Conservation (phyloP, 2,329 filamentous ascomycete species). For the Colletotrichum sp. region DNA sequence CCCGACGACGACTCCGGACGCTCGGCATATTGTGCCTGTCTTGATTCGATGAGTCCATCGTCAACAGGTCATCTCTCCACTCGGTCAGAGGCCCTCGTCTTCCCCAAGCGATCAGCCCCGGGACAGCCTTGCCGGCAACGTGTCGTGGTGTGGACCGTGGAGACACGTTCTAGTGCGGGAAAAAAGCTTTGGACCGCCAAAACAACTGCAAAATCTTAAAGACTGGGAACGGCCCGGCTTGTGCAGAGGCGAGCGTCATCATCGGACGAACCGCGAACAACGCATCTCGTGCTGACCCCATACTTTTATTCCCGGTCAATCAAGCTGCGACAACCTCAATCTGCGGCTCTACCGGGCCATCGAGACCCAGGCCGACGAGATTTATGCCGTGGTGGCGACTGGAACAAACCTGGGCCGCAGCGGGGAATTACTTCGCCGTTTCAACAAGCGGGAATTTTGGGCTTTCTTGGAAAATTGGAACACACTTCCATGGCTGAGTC, state of each 20-base stretch:
- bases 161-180: background rate
- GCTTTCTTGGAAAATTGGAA: background rate
- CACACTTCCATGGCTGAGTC: background rate
- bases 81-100: background rate
- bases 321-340: constrained; percentile 19
- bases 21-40: background rate
- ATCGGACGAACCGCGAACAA: constrained; percentile 16
- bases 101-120: constrained; percentile 9
- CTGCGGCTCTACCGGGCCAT: constrained; percentile 4
- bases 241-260: background rate
- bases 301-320: background rate
- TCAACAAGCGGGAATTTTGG: constrained; percentile 3
- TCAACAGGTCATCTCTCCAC: background rate
- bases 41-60: background rate
- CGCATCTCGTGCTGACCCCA: background rate
- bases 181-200: background rate
- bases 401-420: background rate
- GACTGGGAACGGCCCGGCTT: constrained; percentile 8
- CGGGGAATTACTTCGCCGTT: constrained; percentile 2
- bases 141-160: constrained; percentile 6
- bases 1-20: background rate
- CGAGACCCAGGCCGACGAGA: background rate
- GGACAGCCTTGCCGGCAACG: constrained; percentile 9
- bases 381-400: background rate
- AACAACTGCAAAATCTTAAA: constrained; percentile 2